A percentile compares a stretch with the other conserved stretches of the same genome.
Evolutionary conservation across 352 stramenopile genomes (phyloP).

Genomic region (Plasmopara muralis): DNA sequence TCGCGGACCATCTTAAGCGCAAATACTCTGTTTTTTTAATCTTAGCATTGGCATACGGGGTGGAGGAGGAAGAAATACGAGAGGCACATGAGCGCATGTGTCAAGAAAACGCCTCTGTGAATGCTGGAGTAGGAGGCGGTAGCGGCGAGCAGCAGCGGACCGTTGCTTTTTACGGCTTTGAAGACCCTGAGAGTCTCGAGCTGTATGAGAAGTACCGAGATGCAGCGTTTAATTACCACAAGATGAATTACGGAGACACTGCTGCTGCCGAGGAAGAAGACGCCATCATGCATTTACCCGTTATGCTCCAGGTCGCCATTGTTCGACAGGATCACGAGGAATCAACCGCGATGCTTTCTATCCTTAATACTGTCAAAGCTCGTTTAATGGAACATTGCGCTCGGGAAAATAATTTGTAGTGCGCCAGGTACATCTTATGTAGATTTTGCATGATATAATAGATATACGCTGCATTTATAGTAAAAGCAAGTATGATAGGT

Average conservation of each 20-base stretch:
- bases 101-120: constrained; percentile 59
- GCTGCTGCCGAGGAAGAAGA: constrained; percentile 77
- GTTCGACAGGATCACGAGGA: constrained; percentile 70
- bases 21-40: constrained; percentile 87
- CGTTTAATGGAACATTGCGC: constrained; percentile 52
- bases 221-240: constrained; percentile 72
- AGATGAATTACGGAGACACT: constrained; percentile 82
- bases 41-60: constrained; percentile 64
- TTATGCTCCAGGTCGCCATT: constrained; percentile 79
- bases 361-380: constrained; percentile 68
- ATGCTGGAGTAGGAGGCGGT: constrained; percentile 68
- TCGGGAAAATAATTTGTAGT: neutral
- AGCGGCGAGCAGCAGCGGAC: constrained; percentile 47
- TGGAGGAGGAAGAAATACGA: constrained; percentile 73
- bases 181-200: constrained; percentile 66
- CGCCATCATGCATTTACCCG: constrained; percentile 84
- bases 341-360: constrained; percentile 59
- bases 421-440: neutral
- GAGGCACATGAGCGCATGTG: constrained; percentile 80
- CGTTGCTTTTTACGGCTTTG: constrained; percentile 59
- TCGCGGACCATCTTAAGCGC: constrained; percentile 77
- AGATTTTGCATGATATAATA: neutral
- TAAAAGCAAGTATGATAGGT: too few relatives aligned
- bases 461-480: too few relatives aligned
- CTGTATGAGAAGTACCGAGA: constrained; percentile 85